A percentile compares a stretch with the other conserved stretches of the same genome.
Evolutionary conservation across 441 rosid species (phyloP).

Genomic region (Viola pubescens): DNA sequence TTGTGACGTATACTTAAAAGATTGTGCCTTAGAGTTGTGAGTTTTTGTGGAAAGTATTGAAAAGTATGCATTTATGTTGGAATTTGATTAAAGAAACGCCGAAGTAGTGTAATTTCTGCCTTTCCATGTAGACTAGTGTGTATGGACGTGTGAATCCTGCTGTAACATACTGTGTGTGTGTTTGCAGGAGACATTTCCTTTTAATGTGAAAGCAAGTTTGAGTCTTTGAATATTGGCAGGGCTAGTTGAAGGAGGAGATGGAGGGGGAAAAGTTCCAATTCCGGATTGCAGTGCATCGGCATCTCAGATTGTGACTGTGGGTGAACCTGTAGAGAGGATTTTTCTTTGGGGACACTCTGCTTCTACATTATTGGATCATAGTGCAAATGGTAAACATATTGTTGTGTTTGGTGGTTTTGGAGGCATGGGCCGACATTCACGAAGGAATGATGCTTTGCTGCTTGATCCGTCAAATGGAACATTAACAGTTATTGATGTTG

Average conservation of each 20-base stretch:
- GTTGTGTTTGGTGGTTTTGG: slow-evolving; percentile 91
- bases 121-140: neutral
- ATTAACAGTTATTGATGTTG: slow-evolving; percentile 34
- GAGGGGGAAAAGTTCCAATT: slow-evolving; percentile 17
- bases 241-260: slow-evolving; percentile 33
- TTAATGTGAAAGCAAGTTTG: slow-evolving; percentile 60
- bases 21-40: too few relatives aligned
- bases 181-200: slow-evolving; percentile 57
- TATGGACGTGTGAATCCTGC: neutral
- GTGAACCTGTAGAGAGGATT: slow-evolving; percentile 72
- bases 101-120: too few relatives aligned
- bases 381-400: slow-evolving; percentile 22
- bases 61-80: too few relatives aligned
- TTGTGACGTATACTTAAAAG: too few relatives aligned
- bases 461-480: slow-evolving; percentile 52
- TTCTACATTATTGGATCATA: slow-evolving; percentile 33
- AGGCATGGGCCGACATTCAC: slow-evolving; percentile 82
- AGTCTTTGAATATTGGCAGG: slow-evolving; percentile 83
- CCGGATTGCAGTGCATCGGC: slow-evolving; percentile 30
- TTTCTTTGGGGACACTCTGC: slow-evolving; percentile 90
- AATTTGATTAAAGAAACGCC: too few relatives aligned
- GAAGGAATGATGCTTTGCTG: slow-evolving; percentile 60
- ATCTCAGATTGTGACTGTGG: slow-evolving; percentile 34
- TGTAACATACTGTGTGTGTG: slow-evolving; percentile 18
- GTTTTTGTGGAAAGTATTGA: too few relatives aligned